A percentile compares a stretch with the other conserved stretches of the same genome.
Evolutionary conservation across 2,329 filamentous ascomycete species (phyloP).

Genomic region (Cytospora paraplurivora): DNA sequence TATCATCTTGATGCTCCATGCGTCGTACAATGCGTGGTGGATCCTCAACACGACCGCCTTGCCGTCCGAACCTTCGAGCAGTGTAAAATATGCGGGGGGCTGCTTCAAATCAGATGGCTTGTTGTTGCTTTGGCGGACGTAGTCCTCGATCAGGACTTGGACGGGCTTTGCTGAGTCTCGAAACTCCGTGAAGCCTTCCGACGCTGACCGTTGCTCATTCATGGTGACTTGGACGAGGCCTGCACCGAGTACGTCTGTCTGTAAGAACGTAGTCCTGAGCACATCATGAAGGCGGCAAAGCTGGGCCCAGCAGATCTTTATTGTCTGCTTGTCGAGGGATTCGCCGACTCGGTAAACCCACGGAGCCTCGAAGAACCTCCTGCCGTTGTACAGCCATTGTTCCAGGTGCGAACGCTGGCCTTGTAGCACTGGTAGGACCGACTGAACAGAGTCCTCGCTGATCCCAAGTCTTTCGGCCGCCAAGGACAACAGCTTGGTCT

Average conservation of each 20-base stretch:
- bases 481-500: background rate
- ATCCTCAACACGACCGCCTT: constrained; percentile 32
- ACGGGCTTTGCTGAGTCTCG: constrained; percentile 5
- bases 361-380: constrained; percentile 35
- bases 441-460: constrained; percentile 20
- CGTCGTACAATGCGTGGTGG: constrained; percentile 34
- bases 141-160: constrained; percentile 16
- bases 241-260: background rate
- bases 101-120: constrained; percentile 28
- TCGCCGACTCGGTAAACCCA: constrained; percentile 33
- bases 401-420: constrained; percentile 31
- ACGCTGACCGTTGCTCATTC: constrained; percentile 10
- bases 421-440: constrained; percentile 29
- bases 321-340: constrained; percentile 20
- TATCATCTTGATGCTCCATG: constrained; percentile 35
- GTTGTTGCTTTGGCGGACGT: constrained; percentile 26
- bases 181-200: constrained; percentile 5
- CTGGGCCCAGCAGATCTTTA: constrained; percentile 22
- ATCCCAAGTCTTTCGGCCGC: background rate
- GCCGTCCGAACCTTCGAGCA: constrained; percentile 31
- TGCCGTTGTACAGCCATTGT: constrained; percentile 33
- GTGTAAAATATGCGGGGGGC: constrained; percentile 30
- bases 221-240: constrained; percentile 27
- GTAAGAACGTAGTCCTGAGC: constrained; percentile 28
- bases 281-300: constrained; percentile 25